Base-by-base conservation (phyloP, 179 eudicot genomes). In the Silene vulgaris region DNA sequence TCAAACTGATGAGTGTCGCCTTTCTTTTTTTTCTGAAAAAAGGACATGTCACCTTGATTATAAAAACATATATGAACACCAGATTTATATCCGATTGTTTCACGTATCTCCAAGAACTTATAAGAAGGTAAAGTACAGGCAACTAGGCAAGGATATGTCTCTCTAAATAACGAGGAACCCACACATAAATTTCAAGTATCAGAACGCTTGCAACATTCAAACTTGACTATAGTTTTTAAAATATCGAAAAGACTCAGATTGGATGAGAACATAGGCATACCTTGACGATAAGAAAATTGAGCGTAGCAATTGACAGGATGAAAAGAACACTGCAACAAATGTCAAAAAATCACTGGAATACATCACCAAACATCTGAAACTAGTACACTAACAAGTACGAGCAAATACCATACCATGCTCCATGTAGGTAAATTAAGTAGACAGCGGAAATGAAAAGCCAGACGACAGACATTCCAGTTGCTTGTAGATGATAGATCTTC, bases 221-320 rank as follows among this genome's bases (percentile, higher is more conserved):
- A 43, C 61, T 54, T 67, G 57, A 6, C 23, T 26, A 57, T 32
- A 62, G 19, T 19, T 20, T 64, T 30, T 16, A 9, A 14, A 26
- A 12, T 1, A 75, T 7, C 17, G 8, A 14, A 13, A 48, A 69
- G 74, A 23, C 17, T 29, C 19, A 30, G 23, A 16, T 61, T 32
- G 37, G 14, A 9, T 70, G n/a, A 52, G 71, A 40, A 45, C 19
- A 48, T 4, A 37, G 69, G 5, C 84, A 80, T 77, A 92, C 99
- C 96, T 95, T 95, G 63, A 90, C 95, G 23, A 95, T 85, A 81
- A 95, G 84, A 78, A 84, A 95, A 82, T 95, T 95, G 71, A 82
- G 77, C 67, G 89, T 82, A 79, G 96, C 91, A 63, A 95, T 95
- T 62, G 79, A 60, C 12, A 92, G 45, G 76, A 95, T 83, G 82